Evolutionary conservation across 176 grass and related monocot genomes (phyloP).

Genomic region (Zoysia pacifica): DNA sequence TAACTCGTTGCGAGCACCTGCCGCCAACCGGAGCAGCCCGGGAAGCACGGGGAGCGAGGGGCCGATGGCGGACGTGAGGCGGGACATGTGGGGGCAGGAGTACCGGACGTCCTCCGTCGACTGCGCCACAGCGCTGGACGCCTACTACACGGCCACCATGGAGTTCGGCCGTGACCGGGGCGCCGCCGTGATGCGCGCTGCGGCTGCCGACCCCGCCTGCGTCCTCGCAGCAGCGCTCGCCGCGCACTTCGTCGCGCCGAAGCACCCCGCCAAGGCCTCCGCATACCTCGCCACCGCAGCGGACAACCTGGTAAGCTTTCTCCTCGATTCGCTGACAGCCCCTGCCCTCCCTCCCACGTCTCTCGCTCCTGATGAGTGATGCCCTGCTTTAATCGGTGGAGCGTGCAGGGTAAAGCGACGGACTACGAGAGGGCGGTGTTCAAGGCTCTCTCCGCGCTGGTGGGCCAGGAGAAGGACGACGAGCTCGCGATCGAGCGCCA

Average conservation of each 20-base stretch:
- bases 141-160: slow-evolving; percentile 57
- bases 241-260: slow-evolving; percentile 43
- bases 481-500: slow-evolving; percentile 45
- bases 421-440: slow-evolving; percentile 63
- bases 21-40: background rate
- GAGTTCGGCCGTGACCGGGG: slow-evolving; percentile 50
- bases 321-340: background rate
- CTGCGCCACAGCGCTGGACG: slow-evolving; percentile 61
- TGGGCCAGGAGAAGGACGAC: slow-evolving; percentile 45
- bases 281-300: slow-evolving; percentile 45
- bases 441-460: slow-evolving; percentile 44
- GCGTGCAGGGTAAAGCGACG: slow-evolving; percentile 45
- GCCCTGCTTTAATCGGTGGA: background rate
- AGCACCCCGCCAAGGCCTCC: slow-evolving; percentile 33
- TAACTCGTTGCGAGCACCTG: background rate
- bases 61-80: slow-evolving; percentile 14
- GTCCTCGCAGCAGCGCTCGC: slow-evolving; percentile 57
- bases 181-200: slow-evolving; percentile 42
- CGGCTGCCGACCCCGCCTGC: slow-evolving; percentile 49
- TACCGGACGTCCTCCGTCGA: slow-evolving; percentile 56
- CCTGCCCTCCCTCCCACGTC: background rate
- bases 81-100: slow-evolving; percentile 63
- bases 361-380: background rate
- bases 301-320: slow-evolving; percentile 50
- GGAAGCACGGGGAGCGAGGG: background rate